A percentile compares a stretch with the other conserved stretches of the same genome.
phyloP scores from a whole-genome alignment of 139 green algal species.

The Ettlia oleoabundans region DNA sequence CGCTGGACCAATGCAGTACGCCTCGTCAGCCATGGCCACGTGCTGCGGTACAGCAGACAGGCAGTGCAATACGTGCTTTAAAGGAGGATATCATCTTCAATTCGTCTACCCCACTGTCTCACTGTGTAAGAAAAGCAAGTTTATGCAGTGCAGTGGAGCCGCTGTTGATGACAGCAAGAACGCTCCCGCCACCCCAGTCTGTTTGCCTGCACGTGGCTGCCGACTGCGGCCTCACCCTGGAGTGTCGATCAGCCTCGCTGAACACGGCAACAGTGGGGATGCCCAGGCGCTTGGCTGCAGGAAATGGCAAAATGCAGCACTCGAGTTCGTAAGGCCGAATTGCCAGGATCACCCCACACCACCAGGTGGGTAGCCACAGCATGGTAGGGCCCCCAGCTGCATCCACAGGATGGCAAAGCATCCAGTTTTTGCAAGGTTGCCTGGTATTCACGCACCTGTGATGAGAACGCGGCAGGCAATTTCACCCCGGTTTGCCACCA shows the following conservation, averaged over 20 bases:
- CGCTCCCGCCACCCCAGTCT: background rate
- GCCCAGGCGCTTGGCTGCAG: constrained; percentile 40
- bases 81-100: background rate
- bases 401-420: too few species aligned
- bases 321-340: too few species aligned
- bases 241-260: constrained; percentile 71
- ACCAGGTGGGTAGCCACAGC: background rate
- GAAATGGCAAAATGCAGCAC: too few species aligned
- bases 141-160: too few species aligned
- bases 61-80: background rate
- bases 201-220: background rate
- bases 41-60: constrained; percentile 39
- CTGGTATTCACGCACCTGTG: too few species aligned
- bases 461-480: constrained; percentile 89
- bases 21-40: constrained; percentile 77
- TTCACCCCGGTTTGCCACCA: constrained; percentile 91
- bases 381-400: background rate
- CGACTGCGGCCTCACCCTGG: background rate
- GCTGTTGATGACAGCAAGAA: background rate
- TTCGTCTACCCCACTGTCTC: too few species aligned
- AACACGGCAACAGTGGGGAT: constrained; percentile 88
- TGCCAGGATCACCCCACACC: too few species aligned
- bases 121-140: too few species aligned
- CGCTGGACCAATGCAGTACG: constrained; percentile 80
- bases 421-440: too few species aligned